A percentile compares a stretch with the other conserved stretches of the same genome.
Evolutionary conservation across 805 yeast species (phyloP).

Genomic region (Saturnispora gosingensis): DNA sequence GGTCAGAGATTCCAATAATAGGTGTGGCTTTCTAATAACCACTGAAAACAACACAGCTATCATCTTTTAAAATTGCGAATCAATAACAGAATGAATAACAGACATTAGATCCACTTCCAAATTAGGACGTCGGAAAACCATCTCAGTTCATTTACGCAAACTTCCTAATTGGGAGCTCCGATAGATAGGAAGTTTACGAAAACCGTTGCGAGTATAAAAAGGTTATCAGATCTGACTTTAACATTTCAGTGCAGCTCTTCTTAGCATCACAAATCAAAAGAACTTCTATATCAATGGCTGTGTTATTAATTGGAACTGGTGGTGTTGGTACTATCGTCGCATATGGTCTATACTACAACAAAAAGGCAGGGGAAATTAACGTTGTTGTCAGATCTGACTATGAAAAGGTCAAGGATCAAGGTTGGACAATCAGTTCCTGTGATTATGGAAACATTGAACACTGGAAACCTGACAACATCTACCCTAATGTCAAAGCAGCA

Average conservation of each 20-base stretch:
- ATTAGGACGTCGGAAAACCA: background rate
- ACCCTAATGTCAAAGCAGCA: conserved; percentile 28
- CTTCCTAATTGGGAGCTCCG: conserved; percentile 2
- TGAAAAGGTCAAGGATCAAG: conserved; percentile 37
- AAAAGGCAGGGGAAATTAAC: conserved; percentile 42
- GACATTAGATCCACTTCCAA: background rate
- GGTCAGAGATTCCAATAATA: too few relatives aligned
- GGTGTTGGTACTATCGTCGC: conserved; percentile 80
- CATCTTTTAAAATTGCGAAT: background rate
- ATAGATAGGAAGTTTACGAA: background rate
- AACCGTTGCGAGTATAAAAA: background rate
- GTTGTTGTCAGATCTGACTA: conserved; percentile 51
- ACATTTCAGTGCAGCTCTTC: background rate
- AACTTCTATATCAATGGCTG: background rate
- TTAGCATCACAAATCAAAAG: background rate
- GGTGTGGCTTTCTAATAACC: background rate
- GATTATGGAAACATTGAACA: conserved; percentile 47
- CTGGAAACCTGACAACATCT: conserved; percentile 47
- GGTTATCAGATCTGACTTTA: background rate
- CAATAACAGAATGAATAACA: background rate
- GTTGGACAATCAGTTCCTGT: conserved; percentile 47
- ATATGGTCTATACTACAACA: conserved; percentile 41
- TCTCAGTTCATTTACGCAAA: background rate
- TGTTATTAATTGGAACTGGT: conserved; percentile 61
- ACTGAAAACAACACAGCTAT: background rate